Evolutionary conservation across 768 basidiomycete species (phyloP).

Genomic region (Trametes cinnabarina): DNA sequence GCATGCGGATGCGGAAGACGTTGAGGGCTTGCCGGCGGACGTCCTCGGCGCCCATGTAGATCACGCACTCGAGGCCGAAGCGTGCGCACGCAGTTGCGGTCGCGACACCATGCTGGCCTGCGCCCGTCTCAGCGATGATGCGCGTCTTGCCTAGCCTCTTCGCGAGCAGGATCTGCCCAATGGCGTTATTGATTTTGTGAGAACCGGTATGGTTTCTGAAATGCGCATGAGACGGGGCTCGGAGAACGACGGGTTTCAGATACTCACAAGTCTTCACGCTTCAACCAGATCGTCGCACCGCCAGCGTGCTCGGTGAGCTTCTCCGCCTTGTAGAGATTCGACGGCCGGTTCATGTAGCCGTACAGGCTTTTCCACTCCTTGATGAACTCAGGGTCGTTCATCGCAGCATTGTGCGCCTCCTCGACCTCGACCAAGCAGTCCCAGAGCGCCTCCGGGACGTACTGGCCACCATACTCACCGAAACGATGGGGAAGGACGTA

Average conservation of each 20-base stretch:
- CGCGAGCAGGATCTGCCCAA: slow-evolving; percentile 97
- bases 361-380: slow-evolving; percentile 86
- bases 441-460: slow-evolving; percentile 94
- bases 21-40: slow-evolving; percentile 94
- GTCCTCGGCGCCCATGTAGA: slow-evolving; percentile 99
- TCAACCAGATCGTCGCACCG: slow-evolving; percentile 96
- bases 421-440: slow-evolving; percentile 90
- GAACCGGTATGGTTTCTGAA: slow-evolving; percentile 94
- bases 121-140: slow-evolving; percentile 98
- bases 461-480: slow-evolving; percentile 95
- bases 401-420: slow-evolving; percentile 83
- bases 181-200: slow-evolving; percentile 99
- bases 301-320: slow-evolving; percentile 86
- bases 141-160: slow-evolving; percentile 90
- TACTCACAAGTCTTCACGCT: slow-evolving; percentile 85
- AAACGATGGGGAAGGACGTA: slow-evolving; percentile 75
- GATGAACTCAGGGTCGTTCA: slow-evolving; percentile 88
- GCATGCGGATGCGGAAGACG: slow-evolving; percentile 97
- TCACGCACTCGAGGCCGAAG: slow-evolving; percentile 90
- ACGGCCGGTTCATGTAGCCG: slow-evolving; percentile 94
- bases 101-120: slow-evolving; percentile 98
- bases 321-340: slow-evolving; percentile 87
- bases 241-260: background rate
- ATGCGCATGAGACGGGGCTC: slow-evolving; percentile 3
- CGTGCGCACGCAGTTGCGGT: slow-evolving; percentile 98